phyloP scores from a whole-genome alignment of 2,329 filamentous ascomycete genomes.

The Cercospora sp. region DNA sequence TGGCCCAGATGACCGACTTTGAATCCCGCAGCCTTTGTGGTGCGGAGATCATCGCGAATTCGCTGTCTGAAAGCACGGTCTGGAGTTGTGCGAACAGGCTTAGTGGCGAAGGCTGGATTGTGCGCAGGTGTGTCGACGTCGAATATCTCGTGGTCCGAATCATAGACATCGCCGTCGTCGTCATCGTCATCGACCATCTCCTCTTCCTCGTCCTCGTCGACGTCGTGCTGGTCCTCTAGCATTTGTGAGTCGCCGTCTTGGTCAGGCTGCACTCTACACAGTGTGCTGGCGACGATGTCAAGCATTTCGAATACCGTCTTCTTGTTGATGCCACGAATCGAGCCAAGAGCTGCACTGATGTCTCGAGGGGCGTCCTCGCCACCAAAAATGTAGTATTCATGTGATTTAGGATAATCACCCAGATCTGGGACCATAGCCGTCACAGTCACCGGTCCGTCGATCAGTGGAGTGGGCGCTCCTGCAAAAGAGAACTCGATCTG shows the following conservation, averaged over 20 bases:
- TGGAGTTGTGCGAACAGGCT: constrained; percentile 8
- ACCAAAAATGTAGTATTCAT: constrained; percentile 60
- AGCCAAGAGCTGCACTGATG: constrained; percentile 48
- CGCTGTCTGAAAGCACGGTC: constrained; percentile 28
- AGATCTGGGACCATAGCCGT: constrained; percentile 54
- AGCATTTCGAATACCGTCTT: constrained; percentile 54
- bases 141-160: constrained; percentile 34
- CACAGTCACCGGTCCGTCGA: constrained; percentile 38
- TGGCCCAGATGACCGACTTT: constrained; percentile 64
- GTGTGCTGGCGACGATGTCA: constrained; percentile 46
- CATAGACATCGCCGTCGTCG: constrained; percentile 42
- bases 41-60: constrained; percentile 57
- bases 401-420: constrained; percentile 59
- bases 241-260: constrained; percentile 48
- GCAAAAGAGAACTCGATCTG: constrained; percentile 66
- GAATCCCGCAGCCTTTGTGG: constrained; percentile 66
- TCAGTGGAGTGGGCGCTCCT: constrained; percentile 9
- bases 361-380: constrained; percentile 49
- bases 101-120: constrained; percentile 18
- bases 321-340: constrained; percentile 48
- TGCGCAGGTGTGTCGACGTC: constrained; percentile 19
- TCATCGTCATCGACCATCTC: constrained; percentile 35
- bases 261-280: constrained; percentile 40
- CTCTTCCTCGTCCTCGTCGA: constrained; percentile 42
- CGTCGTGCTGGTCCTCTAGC: constrained; percentile 34